Base-by-base conservation (phyloP, 2,329 filamentous ascomycete species). In the Rachicladosporium sp. region DNA sequence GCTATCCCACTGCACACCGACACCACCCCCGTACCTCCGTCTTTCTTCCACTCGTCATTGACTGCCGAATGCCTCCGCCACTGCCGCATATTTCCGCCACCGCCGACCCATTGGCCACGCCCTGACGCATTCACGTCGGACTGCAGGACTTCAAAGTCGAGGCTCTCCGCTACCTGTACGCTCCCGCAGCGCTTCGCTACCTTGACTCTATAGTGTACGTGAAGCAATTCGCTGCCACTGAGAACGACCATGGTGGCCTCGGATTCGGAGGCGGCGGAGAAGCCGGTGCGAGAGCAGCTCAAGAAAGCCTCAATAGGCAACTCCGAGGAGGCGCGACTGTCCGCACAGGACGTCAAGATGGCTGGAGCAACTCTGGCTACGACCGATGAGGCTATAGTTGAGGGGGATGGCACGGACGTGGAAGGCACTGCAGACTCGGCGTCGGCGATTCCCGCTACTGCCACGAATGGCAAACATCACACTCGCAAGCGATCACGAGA, bases 231-330 rank as follows among this genome's bases (percentile, higher is more conserved):
- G 7, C 23, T 27, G 23, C 23, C 23, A 27, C 4, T 27, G 23
- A 27, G 23, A 27, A 27, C 23, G 23, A 27, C 23, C 23, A 57
- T 58, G 55, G 46, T 52, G 15, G 37, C 42, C 10, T 43, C 52
- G 32, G 66, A 69, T 45, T 60, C 57, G 41, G 66, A 68, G 32
- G 61, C 60, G 43, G 67, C 69, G 44, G 74, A 78, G 54, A 69
- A 67, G 43, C 73, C 73, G 6, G 71, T 77, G 30, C 64, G 75
- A 42, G 70, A 78, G 54, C 73, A 76, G 57, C 60, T 80, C 39
- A 71, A 75, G 56, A 70, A 78, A 50, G 76, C 75, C 3, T 67
- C 70, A n/a, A 75, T 79, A 41, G 69, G 68, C 31, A 35, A 38
- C 32, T 35, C 40, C 15, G 40, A 42, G 27, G 40, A 42, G 29